Conservation (phyloP, 2,329 filamentous ascomycete species). For the Trichoderma polysporum region DNA sequence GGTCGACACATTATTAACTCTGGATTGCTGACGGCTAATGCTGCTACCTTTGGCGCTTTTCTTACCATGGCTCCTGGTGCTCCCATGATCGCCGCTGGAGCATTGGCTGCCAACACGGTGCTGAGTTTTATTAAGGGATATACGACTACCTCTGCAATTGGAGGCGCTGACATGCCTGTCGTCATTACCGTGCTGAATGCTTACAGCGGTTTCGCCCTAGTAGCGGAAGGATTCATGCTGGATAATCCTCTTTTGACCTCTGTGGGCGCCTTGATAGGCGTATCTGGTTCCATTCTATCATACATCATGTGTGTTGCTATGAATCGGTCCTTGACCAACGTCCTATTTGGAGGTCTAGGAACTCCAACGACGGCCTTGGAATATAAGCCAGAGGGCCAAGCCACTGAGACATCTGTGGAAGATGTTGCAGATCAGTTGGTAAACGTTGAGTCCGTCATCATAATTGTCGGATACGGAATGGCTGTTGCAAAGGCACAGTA, state of each 20-base stretch:
- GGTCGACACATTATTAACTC: conserved; percentile 76
- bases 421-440: conserved; percentile 75
- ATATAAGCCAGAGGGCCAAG: conserved; percentile 75
- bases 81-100: conserved; percentile 74
- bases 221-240: conserved; percentile 90
- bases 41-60: conserved; percentile 82
- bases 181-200: conserved; percentile 89
- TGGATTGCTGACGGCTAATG: conserved; percentile 70
- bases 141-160: conserved; percentile 84
- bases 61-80: conserved; percentile 77
- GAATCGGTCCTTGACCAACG: conserved; percentile 87
- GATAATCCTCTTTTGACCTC: conserved; percentile 83
- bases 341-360: conserved; percentile 73
- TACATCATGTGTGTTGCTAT: conserved; percentile 88
- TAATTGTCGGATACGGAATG: conserved; percentile 92
- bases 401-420: conserved; percentile 76
- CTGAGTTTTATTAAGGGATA: conserved; percentile 84
- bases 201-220: conserved; percentile 85
- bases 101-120: conserved; percentile 71
- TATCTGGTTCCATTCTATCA: conserved; percentile 83
- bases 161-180: conserved; percentile 91
- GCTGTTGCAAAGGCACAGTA: conserved; percentile 93
- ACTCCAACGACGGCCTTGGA: conserved; percentile 58
- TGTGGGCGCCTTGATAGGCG: conserved; percentile 82
- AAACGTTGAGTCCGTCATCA: conserved; percentile 80